Conservation (phyloP, 2,329 filamentous ascomycete species). For the Pyricularia pennisetigena region DNA sequence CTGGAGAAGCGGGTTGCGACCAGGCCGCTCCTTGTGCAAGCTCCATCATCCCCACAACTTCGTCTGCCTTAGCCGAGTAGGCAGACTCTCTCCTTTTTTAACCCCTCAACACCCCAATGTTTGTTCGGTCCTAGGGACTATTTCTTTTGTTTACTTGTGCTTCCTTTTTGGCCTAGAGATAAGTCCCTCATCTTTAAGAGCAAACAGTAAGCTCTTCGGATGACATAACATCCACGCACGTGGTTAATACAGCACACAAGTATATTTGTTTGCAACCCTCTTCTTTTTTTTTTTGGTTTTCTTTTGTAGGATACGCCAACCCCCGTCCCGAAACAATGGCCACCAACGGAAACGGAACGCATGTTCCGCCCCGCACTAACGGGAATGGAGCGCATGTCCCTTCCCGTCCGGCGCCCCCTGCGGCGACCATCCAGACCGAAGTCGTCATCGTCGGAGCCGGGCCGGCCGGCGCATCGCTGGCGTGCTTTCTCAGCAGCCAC, state of each 20-base stretch:
- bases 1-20: not conserved
- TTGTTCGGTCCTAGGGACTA: not conserved
- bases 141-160: not conserved
- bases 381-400: not conserved
- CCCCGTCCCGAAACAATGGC: not conserved
- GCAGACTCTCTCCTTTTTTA: not conserved
- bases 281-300: too few relatives aligned
- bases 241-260: not conserved
- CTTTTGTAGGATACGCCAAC: not conserved
- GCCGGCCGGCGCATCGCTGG: slow-evolving; percentile 42
- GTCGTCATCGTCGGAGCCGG: slow-evolving; percentile 40
- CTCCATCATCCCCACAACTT: not conserved
- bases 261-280: not conserved
- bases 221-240: not conserved
- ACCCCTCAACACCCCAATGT: not conserved
- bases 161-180: not conserved
- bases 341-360: not conserved
- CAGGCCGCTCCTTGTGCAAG: not conserved
- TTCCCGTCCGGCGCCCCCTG: not conserved
- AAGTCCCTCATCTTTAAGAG: too few relatives aligned
- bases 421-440: slow-evolving; percentile 25
- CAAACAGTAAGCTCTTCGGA: not conserved
- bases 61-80: not conserved
- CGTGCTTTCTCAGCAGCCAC: slow-evolving; percentile 40
- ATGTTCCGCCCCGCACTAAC: too few relatives aligned